phyloP scores from a whole-genome alignment of 129 eudicot genomes.

The Solidago caesia region DNA sequence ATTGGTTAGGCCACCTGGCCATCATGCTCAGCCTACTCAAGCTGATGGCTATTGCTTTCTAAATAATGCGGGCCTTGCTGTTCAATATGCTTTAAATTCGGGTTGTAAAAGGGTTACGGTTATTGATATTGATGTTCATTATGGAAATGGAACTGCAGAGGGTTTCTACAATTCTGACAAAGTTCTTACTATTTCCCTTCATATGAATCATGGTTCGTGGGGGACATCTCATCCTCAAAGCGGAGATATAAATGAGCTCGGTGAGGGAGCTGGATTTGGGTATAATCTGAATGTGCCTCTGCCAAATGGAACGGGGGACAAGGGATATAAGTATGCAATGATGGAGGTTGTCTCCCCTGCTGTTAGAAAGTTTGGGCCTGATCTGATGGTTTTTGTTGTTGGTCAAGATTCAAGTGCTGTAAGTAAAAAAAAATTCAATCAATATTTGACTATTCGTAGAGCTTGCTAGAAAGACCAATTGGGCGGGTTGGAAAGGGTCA shows the following conservation, averaged over 20 bases:
- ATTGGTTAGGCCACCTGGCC: conserved; percentile 96
- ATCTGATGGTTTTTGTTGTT: conserved; percentile 74
- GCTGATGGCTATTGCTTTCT: conserved; percentile 99
- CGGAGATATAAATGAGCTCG: conserved; percentile 73
- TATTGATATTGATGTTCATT: conserved; percentile 91
- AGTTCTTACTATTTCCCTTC: conserved; percentile 86
- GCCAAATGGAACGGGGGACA: conserved; percentile 93
- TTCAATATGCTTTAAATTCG: conserved; percentile 57
- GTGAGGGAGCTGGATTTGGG: conserved; percentile 80
- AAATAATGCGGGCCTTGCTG: conserved; percentile 91
- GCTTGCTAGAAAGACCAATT: background rate
- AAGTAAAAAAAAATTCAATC: conserved; percentile 41
- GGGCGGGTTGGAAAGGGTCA: background rate
- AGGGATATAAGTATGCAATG: conserved; percentile 78
- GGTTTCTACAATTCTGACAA: conserved; percentile 70
- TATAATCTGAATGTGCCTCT: conserved; percentile 83
- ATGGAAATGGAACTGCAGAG: conserved; percentile 96
- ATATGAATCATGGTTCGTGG: conserved; percentile 99
- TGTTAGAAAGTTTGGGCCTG: conserved; percentile 67
- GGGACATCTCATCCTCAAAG: conserved; percentile 88
- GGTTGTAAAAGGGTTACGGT: conserved; percentile 65
- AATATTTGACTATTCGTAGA: background rate
- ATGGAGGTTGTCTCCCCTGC: conserved; percentile 69
- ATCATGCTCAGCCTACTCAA: conserved; percentile 94
- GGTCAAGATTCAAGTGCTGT: conserved; percentile 99